These are phyloP conservation scores for Kodamaea neixiangensis DNA, from an alignment of 805 yeast genomes.

Conservation along the genomic window DNA sequence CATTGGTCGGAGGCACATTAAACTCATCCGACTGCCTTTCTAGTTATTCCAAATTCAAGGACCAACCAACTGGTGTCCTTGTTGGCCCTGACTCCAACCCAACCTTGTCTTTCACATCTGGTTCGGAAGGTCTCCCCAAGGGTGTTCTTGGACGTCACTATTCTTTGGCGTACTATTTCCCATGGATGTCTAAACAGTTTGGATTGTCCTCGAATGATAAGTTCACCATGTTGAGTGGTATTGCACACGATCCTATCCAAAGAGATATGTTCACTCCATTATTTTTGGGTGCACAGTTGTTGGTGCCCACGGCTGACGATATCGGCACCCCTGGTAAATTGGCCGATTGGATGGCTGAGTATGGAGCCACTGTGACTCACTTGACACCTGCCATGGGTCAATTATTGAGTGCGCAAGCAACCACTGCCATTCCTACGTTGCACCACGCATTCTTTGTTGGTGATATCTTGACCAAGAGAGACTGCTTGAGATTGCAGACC, in stretches of 20 bases:
- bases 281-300: conserved; percentile 88
- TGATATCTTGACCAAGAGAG: conserved; percentile 95
- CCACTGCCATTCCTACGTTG: conserved; percentile 76
- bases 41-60: conserved; percentile 46
- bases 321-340: conserved; percentile 97
- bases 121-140: conserved; percentile 97
- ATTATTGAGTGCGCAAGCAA: conserved; percentile 91
- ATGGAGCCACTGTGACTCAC: conserved; percentile 94
- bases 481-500: conserved; percentile 88
- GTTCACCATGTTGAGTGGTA: conserved; percentile 97
- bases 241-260: conserved; percentile 99
- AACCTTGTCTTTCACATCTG: conserved; percentile 93
- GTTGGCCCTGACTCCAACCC: conserved; percentile 99
- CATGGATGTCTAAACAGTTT: conserved; percentile 95
- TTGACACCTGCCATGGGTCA: conserved; percentile 99
- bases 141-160: conserved; percentile 98
- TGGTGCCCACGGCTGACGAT: conserved; percentile 95
- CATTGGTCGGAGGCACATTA: conserved; percentile 57
- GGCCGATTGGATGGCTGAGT: conserved; percentile 94
- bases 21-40: conserved; percentile 51
- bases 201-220: conserved; percentile 75
- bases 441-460: conserved; percentile 99
- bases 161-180: conserved; percentile 95
- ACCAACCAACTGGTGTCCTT: conserved; percentile 75
- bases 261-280: conserved; percentile 99